These are phyloP conservation scores for Trichoderma arundinaceum DNA, from an alignment of 2,329 filamentous ascomycete genomes.

Conservation along the genomic window DNA sequence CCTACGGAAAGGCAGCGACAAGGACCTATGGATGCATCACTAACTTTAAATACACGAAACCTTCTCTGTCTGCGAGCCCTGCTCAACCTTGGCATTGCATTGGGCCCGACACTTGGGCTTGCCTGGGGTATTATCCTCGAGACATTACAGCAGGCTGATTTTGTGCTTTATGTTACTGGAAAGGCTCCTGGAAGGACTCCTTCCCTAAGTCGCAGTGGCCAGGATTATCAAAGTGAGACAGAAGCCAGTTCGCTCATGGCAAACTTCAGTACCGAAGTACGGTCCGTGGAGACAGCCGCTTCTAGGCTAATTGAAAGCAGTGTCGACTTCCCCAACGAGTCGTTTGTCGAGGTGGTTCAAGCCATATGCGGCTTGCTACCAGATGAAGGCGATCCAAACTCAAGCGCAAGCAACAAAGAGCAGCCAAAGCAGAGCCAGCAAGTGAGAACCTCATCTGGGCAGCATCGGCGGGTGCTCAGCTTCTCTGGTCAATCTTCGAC, in stretches of 20 bases:
- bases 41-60: slow-evolving; percentile 82
- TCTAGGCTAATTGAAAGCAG: slow-evolving; percentile 90
- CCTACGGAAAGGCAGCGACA: slow-evolving; percentile 65
- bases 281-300: slow-evolving; percentile 87
- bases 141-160: slow-evolving; percentile 89
- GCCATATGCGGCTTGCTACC: slow-evolving; percentile 76
- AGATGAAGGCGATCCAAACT: slow-evolving; percentile 39
- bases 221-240: slow-evolving; percentile 57
- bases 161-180: slow-evolving; percentile 73
- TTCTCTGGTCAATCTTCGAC: slow-evolving; percentile 52
- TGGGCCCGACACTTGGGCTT: slow-evolving; percentile 82
- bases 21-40: slow-evolving; percentile 60
- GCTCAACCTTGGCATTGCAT: slow-evolving; percentile 91
- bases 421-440: slow-evolving; percentile 37
- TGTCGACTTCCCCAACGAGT: slow-evolving; percentile 81
- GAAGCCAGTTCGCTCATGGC: slow-evolving; percentile 59
- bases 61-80: slow-evolving; percentile 87
- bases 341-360: slow-evolving; percentile 77
- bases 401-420: slow-evolving; percentile 33
- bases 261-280: slow-evolving; percentile 80
- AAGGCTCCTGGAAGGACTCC: slow-evolving; percentile 60
- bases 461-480: slow-evolving; percentile 55
- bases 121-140: slow-evolving; percentile 93
- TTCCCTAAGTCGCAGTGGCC: slow-evolving; percentile 50
- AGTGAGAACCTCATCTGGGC: slow-evolving; percentile 47